Evolutionary conservation across 768 basidiomycete genomes (phyloP), one percentile per base, ranked within the genome.

Genomic region (Tulasnella sp.): DNA sequence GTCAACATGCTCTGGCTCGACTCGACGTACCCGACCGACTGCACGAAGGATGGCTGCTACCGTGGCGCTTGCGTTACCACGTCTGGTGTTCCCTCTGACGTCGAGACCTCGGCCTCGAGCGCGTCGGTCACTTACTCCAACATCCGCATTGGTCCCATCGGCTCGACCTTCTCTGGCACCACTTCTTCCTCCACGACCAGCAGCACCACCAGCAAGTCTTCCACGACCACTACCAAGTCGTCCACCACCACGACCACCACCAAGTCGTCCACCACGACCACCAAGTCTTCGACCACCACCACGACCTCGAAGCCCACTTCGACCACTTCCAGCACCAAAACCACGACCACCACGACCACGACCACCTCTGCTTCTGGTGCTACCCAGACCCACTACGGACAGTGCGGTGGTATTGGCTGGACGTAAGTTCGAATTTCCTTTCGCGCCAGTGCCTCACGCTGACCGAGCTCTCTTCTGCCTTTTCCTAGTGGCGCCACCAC

Each of bases 1-100:
- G 85, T 79, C 72, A 80, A 82, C 79, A 86, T 87, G 86, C 81
- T 85, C 14, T 87, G 86, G 83, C 84, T 87, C 78, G 74, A 74
- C 52, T 35, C 32, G 34, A 62, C 41, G 41, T 74, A 73, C 59
- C 74, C 74, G 3, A 32, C 42, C 70, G 62, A 47, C 44, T 47
- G 44, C 44, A 47, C 73, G 22, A 36, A 47, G n/a, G 74, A 74
- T 41, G 73, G 73, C 36, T 35, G 62, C 65, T 70, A 44, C 34
- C 73, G 73, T 22, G 73, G 73, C 26, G 59, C 72, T 26, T 74
- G 73, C 71, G 11, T 73, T 1, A 72, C 73, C 72, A 73, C 71
- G 5, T 74, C 73, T 19, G 73, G 73, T 29, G 39, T 42, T 17
- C 73, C 73, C 40, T 0, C 73, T 44, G 64, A 40, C 40, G 73